Percentiles rank a stretch among this genome's conserved stretches.
Evolutionary conservation across 169 alveolate genomes (phyloP).

Genomic region (Plasmodium inui): DNA sequence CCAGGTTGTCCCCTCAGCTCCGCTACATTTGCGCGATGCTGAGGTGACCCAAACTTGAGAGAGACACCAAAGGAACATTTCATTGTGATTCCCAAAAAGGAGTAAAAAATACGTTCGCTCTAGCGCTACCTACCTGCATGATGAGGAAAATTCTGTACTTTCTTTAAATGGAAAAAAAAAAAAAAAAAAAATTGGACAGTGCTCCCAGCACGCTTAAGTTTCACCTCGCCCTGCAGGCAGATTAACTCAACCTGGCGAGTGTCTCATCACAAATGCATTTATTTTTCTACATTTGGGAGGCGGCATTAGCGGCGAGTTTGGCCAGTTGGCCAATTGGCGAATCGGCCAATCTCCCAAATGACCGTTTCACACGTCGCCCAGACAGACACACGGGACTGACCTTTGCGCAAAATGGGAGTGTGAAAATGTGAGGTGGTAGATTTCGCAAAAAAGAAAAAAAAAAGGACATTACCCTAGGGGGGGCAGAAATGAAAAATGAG

Average conservation of each 20-base stretch:
- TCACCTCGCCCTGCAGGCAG: neutral
- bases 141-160: neutral
- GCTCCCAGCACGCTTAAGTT: neutral
- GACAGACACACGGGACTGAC: neutral
- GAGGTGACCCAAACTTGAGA: neutral
- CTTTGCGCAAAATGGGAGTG: neutral
- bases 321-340: neutral
- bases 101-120: neutral
- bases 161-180: neutral
- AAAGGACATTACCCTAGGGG: neutral
- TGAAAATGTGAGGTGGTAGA: neutral
- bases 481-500: neutral
- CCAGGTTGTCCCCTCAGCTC: neutral
- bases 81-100: neutral
- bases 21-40: neutral
- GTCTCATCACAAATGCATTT: neutral
- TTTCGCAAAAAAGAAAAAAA: neutral
- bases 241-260: neutral
- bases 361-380: neutral
- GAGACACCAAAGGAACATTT: neutral
- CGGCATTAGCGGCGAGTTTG: neutral
- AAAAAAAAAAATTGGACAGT: neutral
- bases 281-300: neutral
- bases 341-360: neutral
- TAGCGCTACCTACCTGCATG: neutral